Evolutionary conservation across 768 basidiomycete genomes (phyloP).

Genomic region (Boletus pseudo-olivaceus): DNA sequence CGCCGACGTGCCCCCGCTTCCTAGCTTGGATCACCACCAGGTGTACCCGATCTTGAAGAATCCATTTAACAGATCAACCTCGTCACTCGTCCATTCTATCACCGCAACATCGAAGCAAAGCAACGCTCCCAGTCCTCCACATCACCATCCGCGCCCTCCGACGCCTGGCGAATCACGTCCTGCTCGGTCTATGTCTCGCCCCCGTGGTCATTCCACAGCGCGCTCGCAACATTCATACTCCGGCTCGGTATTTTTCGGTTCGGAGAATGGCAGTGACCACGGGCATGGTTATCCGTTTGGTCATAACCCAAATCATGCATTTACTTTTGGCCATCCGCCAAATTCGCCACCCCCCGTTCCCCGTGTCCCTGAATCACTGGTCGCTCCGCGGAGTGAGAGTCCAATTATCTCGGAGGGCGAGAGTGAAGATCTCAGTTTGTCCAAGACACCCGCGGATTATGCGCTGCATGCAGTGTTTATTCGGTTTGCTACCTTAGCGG

Average conservation of each 20-base stretch:
- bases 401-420: slow-evolving; percentile 59
- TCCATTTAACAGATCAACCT: slow-evolving; percentile 79
- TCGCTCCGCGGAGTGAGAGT: slow-evolving; percentile 49
- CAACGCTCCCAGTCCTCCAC: slow-evolving; percentile 46
- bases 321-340: slow-evolving; percentile 26
- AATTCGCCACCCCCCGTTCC: slow-evolving; percentile 77
- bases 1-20: slow-evolving; percentile 72
- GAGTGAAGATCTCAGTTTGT: slow-evolving; percentile 57
- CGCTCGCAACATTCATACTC: slow-evolving; percentile 78
- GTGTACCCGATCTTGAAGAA: slow-evolving; percentile 72
- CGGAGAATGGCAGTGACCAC: slow-evolving; percentile 70
- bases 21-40: slow-evolving; percentile 57
- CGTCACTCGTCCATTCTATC: slow-evolving; percentile 58
- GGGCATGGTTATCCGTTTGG: slow-evolving; percentile 41
- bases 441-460: slow-evolving; percentile 83
- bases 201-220: slow-evolving; percentile 55
- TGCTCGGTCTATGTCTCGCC: slow-evolving; percentile 37
- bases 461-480: slow-evolving; percentile 87
- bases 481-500: slow-evolving; percentile 76
- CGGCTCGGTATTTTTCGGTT: slow-evolving; percentile 67
- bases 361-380: slow-evolving; percentile 63
- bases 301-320: slow-evolving; percentile 25
- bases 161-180: slow-evolving; percentile 48
- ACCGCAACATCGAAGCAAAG: slow-evolving; percentile 38
- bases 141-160: slow-evolving; percentile 50